Conservation (phyloP, 78 protist genomes). For the Emiliania huxleyi region DNA sequence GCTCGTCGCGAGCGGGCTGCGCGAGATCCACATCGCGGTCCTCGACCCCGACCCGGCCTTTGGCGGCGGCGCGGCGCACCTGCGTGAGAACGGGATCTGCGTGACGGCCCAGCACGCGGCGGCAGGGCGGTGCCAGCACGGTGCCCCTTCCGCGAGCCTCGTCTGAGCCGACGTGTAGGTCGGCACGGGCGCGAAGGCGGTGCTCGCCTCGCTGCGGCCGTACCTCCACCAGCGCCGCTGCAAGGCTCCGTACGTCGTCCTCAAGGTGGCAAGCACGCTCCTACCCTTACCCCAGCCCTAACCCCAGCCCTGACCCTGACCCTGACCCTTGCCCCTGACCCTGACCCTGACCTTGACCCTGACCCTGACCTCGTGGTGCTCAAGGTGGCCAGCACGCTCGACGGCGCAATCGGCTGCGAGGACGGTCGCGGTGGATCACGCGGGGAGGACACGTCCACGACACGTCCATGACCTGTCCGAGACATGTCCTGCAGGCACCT, state of each 20-base stretch:
- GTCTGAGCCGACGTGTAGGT: neutral
- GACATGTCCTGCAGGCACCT: no score
- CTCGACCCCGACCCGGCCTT: slow-evolving; percentile 52
- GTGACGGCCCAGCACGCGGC: no score
- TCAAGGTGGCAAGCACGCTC: slow-evolving; percentile 43
- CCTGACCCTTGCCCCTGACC: no score
- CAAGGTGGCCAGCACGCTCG: slow-evolving; percentile 47
- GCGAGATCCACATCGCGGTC: slow-evolving; percentile 29
- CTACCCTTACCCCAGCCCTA: no score
- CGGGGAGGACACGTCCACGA: no score
- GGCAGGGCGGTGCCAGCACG: no score
- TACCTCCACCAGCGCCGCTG: slow-evolving; percentile 50
- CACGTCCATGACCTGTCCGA: no score
- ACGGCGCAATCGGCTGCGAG: slow-evolving; percentile 49
- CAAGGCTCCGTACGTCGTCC: slow-evolving; percentile 29
- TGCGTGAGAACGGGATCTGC: neutral
- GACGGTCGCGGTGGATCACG: no score
- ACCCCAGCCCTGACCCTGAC: no score
- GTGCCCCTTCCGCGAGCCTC: neutral
- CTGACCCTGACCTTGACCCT: no score
- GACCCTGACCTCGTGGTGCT: no score
- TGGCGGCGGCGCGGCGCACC: neutral
- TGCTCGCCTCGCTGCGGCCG: slow-evolving; percentile 28
- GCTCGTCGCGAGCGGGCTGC: slow-evolving; percentile 8
- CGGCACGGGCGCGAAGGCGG: slow-evolving; percentile 4